A percentile compares a stretch with the other conserved stretches of the same genome.
These are phyloP conservation scores for Graphilbum sp. DNA, from an alignment of 2,329 filamentous ascomycete species.

Conservation along the genomic window DNA sequence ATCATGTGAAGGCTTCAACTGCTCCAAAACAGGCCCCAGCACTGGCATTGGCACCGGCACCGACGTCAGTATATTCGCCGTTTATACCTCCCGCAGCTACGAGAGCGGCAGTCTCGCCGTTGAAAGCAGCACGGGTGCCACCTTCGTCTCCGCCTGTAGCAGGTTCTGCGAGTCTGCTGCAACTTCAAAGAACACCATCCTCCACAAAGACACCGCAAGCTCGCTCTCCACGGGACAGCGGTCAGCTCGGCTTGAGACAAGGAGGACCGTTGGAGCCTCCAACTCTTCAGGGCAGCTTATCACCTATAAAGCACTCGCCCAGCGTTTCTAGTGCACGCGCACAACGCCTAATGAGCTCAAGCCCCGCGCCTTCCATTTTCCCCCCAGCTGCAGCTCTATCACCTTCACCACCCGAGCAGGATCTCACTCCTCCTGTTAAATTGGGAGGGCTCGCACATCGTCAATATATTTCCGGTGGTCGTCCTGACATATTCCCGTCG, in stretches of 20 bases:
- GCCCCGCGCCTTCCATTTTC: conserved; percentile 27
- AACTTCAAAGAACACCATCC: conserved; percentile 11
- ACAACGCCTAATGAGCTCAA: conserved; percentile 14
- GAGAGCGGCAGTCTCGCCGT: not conserved
- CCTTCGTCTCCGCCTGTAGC: conserved; percentile 3
- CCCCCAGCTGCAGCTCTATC: conserved; percentile 41
- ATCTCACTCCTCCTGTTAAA: conserved; percentile 45
- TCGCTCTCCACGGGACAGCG: conserved; percentile 1
- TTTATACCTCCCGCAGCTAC: not conserved
- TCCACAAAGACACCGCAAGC: conserved; percentile 16
- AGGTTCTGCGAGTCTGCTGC: conserved; percentile 3
- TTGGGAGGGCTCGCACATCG: conserved; percentile 18
- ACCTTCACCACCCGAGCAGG: conserved; percentile 38
- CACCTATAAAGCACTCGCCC: conserved; percentile 35
- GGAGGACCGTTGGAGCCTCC: conserved; percentile 19
- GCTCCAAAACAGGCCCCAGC: not conserved
- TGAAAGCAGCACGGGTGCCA: not conserved
- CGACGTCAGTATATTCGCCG: not conserved
- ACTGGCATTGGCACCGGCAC: no score
- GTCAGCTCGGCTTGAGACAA: not conserved
- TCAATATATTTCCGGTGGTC: conserved; percentile 6
- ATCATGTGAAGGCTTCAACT: no score
- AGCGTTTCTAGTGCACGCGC: conserved; percentile 15
- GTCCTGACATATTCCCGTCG: not conserved
- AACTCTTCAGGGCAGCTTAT: conserved; percentile 29